Evolutionary conservation across 164 flowering plant genomes (phyloP).

Genomic region (Stephania cephalantha): DNA sequence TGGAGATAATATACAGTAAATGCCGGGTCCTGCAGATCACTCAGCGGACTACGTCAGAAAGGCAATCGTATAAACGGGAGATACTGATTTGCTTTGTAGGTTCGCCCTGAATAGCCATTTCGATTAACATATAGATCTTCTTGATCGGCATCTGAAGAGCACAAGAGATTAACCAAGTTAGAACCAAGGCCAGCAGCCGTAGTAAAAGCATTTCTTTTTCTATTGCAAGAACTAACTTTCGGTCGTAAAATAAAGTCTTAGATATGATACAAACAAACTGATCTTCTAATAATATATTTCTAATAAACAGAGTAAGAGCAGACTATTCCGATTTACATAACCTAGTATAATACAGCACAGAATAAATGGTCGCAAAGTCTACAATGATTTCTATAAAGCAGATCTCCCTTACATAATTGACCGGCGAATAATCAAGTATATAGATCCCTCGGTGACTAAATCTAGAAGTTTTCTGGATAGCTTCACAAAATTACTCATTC

Average conservation of each 20-base stretch:
- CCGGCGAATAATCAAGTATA: background rate
- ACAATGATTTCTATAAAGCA: background rate
- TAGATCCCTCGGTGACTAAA: background rate
- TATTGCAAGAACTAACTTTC: background rate
- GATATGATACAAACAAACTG: background rate
- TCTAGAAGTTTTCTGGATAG: background rate
- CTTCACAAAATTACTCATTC: background rate
- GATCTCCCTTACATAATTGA: background rate
- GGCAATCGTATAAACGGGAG: conserved; percentile 72
- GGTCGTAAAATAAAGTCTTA: background rate
- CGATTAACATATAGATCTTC: conserved; percentile 83
- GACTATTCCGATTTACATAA: background rate
- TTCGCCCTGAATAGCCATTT: conserved; percentile 93
- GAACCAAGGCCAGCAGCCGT: background rate
- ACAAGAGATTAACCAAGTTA: background rate
- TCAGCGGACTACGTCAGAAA: conserved; percentile 52
- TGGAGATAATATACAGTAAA: conserved; percentile 6
- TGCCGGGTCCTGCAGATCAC: background rate
- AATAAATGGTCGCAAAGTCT: background rate
- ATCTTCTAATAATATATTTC: background rate
- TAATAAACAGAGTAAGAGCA: background rate
- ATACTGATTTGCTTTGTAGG: conserved; percentile 66
- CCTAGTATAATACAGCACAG: background rate
- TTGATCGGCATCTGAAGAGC: conserved; percentile 67
- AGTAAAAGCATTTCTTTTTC: background rate